Conservation (phyloP, 768 basidiomycete genomes). For the Artomyces pyxidatus region DNA sequence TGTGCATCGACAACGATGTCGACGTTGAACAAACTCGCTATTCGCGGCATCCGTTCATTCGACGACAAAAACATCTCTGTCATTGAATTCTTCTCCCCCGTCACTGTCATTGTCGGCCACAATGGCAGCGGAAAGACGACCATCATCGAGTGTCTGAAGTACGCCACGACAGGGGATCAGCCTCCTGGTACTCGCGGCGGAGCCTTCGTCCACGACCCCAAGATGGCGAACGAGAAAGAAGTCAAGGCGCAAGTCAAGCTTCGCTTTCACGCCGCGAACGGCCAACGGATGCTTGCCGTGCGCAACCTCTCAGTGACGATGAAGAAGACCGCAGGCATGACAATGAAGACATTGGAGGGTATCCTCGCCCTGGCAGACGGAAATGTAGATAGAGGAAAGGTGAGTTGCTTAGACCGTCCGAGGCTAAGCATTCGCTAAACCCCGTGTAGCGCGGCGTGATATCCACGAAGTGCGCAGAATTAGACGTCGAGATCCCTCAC, state of each 20-base stretch:
- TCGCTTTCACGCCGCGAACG: conserved; percentile 84
- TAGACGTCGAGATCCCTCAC: conserved; percentile 91
- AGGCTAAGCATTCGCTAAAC: too few relatives aligned
- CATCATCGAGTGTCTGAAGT: conserved; percentile 98
- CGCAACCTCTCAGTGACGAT: conserved; percentile 87
- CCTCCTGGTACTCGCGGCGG: conserved; percentile 96
- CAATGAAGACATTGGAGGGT: conserved; percentile 97
- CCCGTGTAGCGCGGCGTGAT: conserved; percentile 78
- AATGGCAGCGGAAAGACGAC: conserved; percentile 99
- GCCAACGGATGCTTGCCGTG: conserved; percentile 82
- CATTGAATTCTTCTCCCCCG: conserved; percentile 95
- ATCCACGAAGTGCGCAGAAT: conserved; percentile 96
- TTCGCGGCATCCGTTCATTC: conserved; percentile 90
- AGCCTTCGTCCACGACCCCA: conserved; percentile 98
- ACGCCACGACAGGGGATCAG: conserved; percentile 96
- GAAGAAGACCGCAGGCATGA: conserved; percentile 82
- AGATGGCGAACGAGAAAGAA: conserved; percentile 99
- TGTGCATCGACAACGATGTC: conserved; percentile 43
- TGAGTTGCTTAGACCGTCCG: conserved; percentile 28
- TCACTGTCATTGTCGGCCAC: conserved; percentile 97
- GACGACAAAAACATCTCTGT: conserved; percentile 91
- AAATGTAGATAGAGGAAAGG: conserved; percentile 67
- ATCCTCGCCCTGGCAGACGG: conserved; percentile 69
- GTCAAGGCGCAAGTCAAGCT: conserved; percentile 98
- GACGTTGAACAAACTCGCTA: conserved; percentile 84